phyloP scores from a whole-genome alignment of 2,329 filamentous ascomycete genomes.

The Pyricularia sp. region DNA sequence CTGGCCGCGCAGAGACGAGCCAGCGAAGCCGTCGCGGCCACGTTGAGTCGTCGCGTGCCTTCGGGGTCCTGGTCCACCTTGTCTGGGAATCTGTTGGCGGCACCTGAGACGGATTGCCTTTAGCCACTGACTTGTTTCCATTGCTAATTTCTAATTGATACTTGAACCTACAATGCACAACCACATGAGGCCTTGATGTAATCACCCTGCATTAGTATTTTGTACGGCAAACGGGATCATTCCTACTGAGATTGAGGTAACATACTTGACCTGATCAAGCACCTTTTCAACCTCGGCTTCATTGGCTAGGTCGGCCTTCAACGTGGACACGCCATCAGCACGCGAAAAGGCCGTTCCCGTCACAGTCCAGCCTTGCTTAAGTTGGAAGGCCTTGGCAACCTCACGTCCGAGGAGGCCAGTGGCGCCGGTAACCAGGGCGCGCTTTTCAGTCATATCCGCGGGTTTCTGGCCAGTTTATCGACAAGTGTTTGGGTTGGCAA shows the following conservation, averaged over 20 bases:
- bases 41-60: constrained; percentile 60
- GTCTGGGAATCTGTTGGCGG: constrained; percentile 79
- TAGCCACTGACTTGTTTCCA: not conserved
- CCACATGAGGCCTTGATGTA: constrained; percentile 50
- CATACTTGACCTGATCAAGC: constrained; percentile 41
- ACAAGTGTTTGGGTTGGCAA: not conserved
- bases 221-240: not conserved
- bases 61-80: constrained; percentile 70
- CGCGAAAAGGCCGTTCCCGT: constrained; percentile 64
- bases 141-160: not conserved
- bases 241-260: not conserved
- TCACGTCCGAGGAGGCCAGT: constrained; percentile 74
- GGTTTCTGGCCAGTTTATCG: not conserved
- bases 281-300: constrained; percentile 31
- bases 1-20: constrained; percentile 51
- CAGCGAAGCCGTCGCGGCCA: constrained; percentile 54
- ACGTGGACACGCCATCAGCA: constrained; percentile 54
- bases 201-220: not conserved
- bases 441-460: constrained; percentile 20
- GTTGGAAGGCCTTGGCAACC: constrained; percentile 57
- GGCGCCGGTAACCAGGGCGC: constrained; percentile 68
- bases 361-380: constrained; percentile 51
- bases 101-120: constrained; percentile 36
- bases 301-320: constrained; percentile 43
- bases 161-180: constrained; percentile 59